Conservation (phyloP, 2,329 filamentous ascomycete species). For the Leptographium galeiforme region DNA sequence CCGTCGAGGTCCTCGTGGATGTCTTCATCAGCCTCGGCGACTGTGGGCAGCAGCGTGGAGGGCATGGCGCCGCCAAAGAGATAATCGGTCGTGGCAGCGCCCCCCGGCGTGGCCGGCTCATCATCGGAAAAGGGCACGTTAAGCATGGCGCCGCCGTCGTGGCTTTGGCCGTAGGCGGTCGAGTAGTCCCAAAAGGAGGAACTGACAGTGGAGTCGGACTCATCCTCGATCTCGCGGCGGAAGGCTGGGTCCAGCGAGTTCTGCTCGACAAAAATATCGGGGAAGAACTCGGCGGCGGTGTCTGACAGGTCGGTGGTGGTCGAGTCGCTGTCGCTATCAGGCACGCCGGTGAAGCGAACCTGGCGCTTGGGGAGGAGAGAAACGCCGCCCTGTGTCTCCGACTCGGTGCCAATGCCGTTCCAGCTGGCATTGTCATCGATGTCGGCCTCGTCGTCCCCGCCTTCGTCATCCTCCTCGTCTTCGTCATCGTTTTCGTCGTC, state of each 20-base stretch:
- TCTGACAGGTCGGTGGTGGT: conserved; percentile 44
- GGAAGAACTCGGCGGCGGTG: conserved; percentile 53
- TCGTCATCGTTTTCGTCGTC: conserved; percentile 26
- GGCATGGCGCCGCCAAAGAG: background rate
- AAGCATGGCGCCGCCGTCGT: background rate
- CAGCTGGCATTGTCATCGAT: conserved; percentile 26
- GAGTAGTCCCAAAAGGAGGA: conserved; percentile 52
- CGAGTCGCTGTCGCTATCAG: conserved; percentile 53
- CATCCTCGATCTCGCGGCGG: conserved; percentile 60
- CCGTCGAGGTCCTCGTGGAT: conserved; percentile 20
- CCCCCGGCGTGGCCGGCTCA: conserved; percentile 11
- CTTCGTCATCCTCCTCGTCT: conserved; percentile 21
- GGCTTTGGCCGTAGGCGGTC: conserved; percentile 24
- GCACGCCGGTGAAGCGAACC: conserved; percentile 60
- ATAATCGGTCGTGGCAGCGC: background rate
- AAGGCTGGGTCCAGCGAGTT: conserved; percentile 59
- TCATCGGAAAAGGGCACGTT: conserved; percentile 17
- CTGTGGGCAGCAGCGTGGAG: background rate
- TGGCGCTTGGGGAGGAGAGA: conserved; percentile 37
- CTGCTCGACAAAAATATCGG: conserved; percentile 67
- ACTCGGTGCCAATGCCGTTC: conserved; percentile 29
- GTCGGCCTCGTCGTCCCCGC: conserved; percentile 16
- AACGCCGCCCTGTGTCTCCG: conserved; percentile 15
- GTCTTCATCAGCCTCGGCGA: background rate
- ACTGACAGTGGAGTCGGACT: conserved; percentile 42